Conservation (phyloP, 2,329 filamentous ascomycete species). For the Elsinoe necatrix region DNA sequence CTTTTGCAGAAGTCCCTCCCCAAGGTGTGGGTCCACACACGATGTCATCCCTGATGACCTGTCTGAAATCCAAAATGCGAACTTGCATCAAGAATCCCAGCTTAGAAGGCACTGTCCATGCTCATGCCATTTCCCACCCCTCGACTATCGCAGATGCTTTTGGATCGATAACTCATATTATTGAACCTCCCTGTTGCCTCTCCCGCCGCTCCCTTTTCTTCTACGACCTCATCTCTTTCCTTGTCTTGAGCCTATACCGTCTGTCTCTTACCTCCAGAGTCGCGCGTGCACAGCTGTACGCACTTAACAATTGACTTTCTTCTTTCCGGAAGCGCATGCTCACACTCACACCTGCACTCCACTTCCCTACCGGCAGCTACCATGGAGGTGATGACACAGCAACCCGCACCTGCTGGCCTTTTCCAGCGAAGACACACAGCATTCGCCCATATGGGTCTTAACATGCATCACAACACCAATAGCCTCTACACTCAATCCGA, state of each 20-base stretch:
- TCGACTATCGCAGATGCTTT: slow-evolving; percentile 7
- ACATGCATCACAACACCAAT: slow-evolving; percentile 1
- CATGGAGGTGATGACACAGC: slow-evolving; percentile 14
- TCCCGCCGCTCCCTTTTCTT: background rate
- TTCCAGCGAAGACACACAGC: slow-evolving; percentile 6
- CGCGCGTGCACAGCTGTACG: background rate
- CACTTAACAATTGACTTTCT: slow-evolving; percentile 6
- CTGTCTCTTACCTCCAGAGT: background rate
- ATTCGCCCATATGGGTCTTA: background rate
- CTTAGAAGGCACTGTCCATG: background rate
- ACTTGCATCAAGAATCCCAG: background rate
- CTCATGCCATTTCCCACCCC: slow-evolving; percentile 2
- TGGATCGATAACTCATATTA: background rate
- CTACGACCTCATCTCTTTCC: background rate
- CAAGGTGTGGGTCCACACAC: slow-evolving; percentile 1
- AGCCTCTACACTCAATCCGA: background rate
- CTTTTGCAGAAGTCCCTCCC: background rate
- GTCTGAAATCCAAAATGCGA: slow-evolving; percentile 7
- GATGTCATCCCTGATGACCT: slow-evolving; percentile 15
- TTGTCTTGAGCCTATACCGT: background rate
- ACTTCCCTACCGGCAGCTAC: background rate
- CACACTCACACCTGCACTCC: background rate
- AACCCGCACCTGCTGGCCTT: slow-evolving; percentile 12
- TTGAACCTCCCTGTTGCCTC: slow-evolving; percentile 2
- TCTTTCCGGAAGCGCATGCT: background rate